Conservation (phyloP, 2,329 filamentous ascomycete species). For the Aspergillus costaricaensis region DNA sequence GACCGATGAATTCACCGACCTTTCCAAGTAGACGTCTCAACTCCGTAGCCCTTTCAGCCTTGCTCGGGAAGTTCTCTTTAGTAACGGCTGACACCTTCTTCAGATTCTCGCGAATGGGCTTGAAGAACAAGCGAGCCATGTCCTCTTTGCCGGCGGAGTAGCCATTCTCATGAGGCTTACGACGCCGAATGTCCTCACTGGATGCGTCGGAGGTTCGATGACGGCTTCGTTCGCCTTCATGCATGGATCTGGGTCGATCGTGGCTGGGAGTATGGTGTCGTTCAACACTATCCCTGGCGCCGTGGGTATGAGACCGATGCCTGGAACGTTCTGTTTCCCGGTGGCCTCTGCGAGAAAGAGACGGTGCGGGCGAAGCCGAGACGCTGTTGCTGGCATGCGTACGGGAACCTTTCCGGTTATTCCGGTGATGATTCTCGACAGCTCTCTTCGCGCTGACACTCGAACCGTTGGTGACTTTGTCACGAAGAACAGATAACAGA, state of each 20-base stretch:
- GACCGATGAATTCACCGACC: constrained; percentile 50
- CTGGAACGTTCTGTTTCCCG: constrained; percentile 46
- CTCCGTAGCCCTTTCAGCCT: constrained; percentile 45
- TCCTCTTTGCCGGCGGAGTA: constrained; percentile 35
- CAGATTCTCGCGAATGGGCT: constrained; percentile 47
- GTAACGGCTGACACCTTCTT: constrained; percentile 48
- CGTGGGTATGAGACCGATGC: constrained; percentile 44
- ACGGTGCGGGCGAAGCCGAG: constrained; percentile 50
- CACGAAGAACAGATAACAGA: constrained; percentile 88
- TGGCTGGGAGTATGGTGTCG: constrained; percentile 45
- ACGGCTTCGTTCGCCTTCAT: constrained; percentile 37
- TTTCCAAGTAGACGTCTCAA: constrained; percentile 46
- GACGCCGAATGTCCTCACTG: constrained; percentile 39
- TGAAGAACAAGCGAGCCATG: constrained; percentile 49
- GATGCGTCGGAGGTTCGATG: constrained; percentile 37
- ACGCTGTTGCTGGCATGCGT: constrained; percentile 40
- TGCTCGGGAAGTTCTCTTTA: constrained; percentile 48
- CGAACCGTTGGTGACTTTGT: constrained; percentile 71
- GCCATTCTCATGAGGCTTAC: constrained; percentile 42
- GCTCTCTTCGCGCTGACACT: constrained; percentile 70
- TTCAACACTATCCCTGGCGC: constrained; percentile 45
- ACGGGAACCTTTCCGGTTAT: constrained; percentile 72
- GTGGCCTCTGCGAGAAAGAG: constrained; percentile 42
- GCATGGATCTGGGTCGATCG: constrained; percentile 42
- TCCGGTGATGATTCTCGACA: constrained; percentile 90